Conservation (phyloP, 768 basidiomycete genomes). For the Naematelia aurantialba region DNA sequence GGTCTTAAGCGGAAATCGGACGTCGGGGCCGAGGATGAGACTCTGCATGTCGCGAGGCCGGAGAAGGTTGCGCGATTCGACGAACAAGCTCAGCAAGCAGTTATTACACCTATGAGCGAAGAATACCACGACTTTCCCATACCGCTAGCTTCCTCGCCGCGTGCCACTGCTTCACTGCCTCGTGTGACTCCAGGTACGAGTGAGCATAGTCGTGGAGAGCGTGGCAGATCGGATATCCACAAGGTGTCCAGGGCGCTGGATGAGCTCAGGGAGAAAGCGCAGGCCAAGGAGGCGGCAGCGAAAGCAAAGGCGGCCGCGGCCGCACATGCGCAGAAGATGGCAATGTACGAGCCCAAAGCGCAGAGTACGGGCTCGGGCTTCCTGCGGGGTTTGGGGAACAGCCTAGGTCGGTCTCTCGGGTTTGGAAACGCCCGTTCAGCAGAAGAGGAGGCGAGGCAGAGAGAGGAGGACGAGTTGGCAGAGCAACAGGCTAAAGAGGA, state of each 20-base stretch:
- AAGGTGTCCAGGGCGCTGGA: conserved; percentile 38
- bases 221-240: conserved; percentile 24
- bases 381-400: conserved; percentile 32
- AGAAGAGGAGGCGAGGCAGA: conserved; percentile 29
- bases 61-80: conserved; percentile 33
- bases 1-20: conserved; percentile 41
- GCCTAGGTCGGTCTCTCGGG: conserved; percentile 25
- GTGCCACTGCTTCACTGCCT: background rate
- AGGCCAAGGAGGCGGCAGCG: conserved; percentile 26
- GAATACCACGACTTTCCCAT: background rate
- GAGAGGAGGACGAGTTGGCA: conserved; percentile 29
- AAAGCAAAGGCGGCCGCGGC: conserved; percentile 19
- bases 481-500: conserved; percentile 27
- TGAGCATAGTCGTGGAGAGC: background rate
- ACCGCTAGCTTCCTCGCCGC: background rate
- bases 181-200: background rate
- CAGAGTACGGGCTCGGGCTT: conserved; percentile 34
- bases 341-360: conserved; percentile 2
- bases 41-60: conserved; percentile 18
- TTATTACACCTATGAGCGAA: background rate
- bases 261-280: conserved; percentile 29
- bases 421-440: conserved; percentile 19
- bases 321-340: conserved; percentile 4
- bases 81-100: background rate
- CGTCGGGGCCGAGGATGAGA: conserved; percentile 15